Evolutionary conservation across 2,329 filamentous ascomycete species (phyloP).

Genomic region (Coniochaeta ligniaria): DNA sequence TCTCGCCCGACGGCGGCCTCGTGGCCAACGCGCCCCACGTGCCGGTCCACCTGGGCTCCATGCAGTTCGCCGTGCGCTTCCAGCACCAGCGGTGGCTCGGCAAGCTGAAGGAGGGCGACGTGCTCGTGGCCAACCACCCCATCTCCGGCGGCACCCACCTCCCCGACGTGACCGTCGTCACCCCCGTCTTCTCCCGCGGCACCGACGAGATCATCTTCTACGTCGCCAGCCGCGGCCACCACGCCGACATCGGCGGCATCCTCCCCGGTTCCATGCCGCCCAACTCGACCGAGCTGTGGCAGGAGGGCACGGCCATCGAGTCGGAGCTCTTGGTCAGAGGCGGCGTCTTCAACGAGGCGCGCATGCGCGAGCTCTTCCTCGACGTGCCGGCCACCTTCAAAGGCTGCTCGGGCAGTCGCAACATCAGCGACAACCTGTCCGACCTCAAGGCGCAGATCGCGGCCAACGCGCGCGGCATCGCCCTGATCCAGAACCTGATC

Average conservation of each 20-base stretch:
- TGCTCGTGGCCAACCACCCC: slow-evolving; percentile 67
- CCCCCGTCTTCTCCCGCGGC: slow-evolving; percentile 55
- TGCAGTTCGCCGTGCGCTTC: slow-evolving; percentile 65
- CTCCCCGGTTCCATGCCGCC: slow-evolving; percentile 69
- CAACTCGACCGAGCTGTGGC: slow-evolving; percentile 50
- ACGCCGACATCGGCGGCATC: slow-evolving; percentile 54
- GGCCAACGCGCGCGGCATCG: slow-evolving; percentile 69
- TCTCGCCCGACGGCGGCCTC: slow-evolving; percentile 59
- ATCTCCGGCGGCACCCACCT: slow-evolving; percentile 69
- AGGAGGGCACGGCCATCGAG: slow-evolving; percentile 51
- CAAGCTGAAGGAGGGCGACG: slow-evolving; percentile 64
- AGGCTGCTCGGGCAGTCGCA: slow-evolving; percentile 63
- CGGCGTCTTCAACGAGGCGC: slow-evolving; percentile 61
- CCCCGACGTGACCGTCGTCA: slow-evolving; percentile 67
- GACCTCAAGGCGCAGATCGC: slow-evolving; percentile 71
- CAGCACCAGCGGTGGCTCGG: slow-evolving; percentile 63
- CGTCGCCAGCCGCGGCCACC: slow-evolving; percentile 54
- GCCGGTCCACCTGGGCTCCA: slow-evolving; percentile 63
- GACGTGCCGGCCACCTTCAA: slow-evolving; percentile 60
- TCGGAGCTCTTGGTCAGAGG: slow-evolving; percentile 57
- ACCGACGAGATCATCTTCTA: slow-evolving; percentile 61
- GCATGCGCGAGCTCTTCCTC: slow-evolving; percentile 58
- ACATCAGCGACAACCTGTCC: slow-evolving; percentile 65
- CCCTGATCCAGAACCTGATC: slow-evolving; percentile 62
- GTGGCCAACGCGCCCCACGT: slow-evolving; percentile 66